Evolutionary conservation across 805 yeast genomes (phyloP), one percentile per base, ranked within the genome.

Genomic region (Brettanomyces nanus): DNA sequence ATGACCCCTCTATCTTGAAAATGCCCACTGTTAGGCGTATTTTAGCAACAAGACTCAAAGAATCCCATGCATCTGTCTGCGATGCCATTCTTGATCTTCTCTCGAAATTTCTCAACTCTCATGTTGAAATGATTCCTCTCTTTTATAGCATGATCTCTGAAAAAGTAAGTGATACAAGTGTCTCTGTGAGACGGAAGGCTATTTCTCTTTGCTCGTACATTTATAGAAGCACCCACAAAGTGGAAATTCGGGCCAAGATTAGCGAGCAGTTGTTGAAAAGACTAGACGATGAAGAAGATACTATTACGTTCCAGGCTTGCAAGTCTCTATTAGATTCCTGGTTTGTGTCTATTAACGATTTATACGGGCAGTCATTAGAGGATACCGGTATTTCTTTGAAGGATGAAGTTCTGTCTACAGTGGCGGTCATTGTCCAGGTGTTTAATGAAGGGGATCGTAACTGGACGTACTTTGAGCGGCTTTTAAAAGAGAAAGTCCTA

Each of bases 41-140:
- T 0, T 62, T 86, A 3, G 61, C 74, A 1, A 61, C 56, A 7
- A 61, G 76, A 33, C 58, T 86, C 28, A 57, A 52, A 4, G 90
- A 82, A 43, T 51, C 69, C 0, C 82, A 86, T 2, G 76, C 94
- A 0, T 69, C 79, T 28, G 90, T 85, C 0, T 68, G 86, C 41
- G 87, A 81, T 48, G 85, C 94, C 0, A 80, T 80, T 2, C 60
- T 86, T 21, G 92, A 84, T 31, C 63, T 86, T 28, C 57, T 86
- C 19, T 68, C 69, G 9, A 66, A 63, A 36, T 73, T 69, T 38
- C 51, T 78, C 28, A 48, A 59, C 3, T 46, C 62, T 2, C 65
- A 65, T 35, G 73, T 75, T 0, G 67, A 63, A 3, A 52, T 69
- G 22, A 62, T 72, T 17, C 65, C 66, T 2, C 68, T 67, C 20